phyloP scores from a whole-genome alignment of 805 yeast genomes.

The Saturnispora halmiae region DNA sequence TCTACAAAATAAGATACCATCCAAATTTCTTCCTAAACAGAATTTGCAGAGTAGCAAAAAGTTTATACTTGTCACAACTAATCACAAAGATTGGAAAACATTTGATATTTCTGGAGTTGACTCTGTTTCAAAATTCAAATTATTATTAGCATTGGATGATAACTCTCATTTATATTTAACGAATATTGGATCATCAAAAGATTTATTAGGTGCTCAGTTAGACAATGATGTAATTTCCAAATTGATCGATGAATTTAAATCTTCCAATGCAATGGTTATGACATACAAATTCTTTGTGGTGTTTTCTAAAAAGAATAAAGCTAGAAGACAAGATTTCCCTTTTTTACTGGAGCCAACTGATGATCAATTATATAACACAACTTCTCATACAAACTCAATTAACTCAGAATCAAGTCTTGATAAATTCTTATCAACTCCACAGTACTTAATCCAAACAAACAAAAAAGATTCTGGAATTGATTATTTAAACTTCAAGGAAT shows the following conservation, averaged over 20 bases:
- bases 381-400: constrained; percentile 48
- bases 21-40: constrained; percentile 32
- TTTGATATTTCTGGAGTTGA: constrained; percentile 31
- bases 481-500: constrained; percentile 51
- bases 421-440: constrained; percentile 55
- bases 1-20: constrained; percentile 21
- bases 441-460: constrained; percentile 40
- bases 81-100: constrained; percentile 47
- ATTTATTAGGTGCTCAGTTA: constrained; percentile 9
- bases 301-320: not conserved
- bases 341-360: constrained; percentile 9
- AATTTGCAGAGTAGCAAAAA: constrained; percentile 26
- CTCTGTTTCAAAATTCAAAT: constrained; percentile 35
- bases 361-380: constrained; percentile 33
- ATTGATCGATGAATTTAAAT: not conserved
- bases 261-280: not conserved
- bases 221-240: constrained; percentile 3
- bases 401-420: constrained; percentile 33
- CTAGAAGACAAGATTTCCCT: not conserved
- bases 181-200: constrained; percentile 10
- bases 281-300: not conserved
- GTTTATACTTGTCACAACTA: constrained; percentile 51
- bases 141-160: constrained; percentile 27
- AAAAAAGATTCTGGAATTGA: constrained; percentile 34
- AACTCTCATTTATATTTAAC: constrained; percentile 9